These are phyloP conservation scores for Phaeosphaeria sp. DNA, from an alignment of 2,329 filamentous ascomycete genomes.

Conservation along the genomic window DNA sequence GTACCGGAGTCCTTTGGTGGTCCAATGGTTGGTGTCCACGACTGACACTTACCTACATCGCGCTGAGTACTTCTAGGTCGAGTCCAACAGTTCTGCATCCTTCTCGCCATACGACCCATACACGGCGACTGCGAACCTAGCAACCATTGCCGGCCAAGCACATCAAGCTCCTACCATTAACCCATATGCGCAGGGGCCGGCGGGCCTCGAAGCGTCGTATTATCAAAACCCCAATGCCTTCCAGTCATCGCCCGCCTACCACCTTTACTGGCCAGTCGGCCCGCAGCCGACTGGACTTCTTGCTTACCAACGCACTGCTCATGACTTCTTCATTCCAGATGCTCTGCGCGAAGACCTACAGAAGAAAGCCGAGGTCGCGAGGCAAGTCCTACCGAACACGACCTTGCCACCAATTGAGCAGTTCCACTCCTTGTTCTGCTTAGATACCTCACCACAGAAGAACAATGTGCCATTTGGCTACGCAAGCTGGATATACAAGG, in stretches of 20 bases:
- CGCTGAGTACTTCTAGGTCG: conserved; percentile 29
- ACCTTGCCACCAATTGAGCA: conserved; percentile 80
- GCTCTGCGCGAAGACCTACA: conserved; percentile 86
- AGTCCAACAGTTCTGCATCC: conserved; percentile 38
- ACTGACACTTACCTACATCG: not conserved
- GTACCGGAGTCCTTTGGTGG: conserved; percentile 63
- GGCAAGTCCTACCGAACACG: conserved; percentile 82
- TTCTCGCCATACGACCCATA: conserved; percentile 54
- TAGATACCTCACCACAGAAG: conserved; percentile 83
- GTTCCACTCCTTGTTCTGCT: conserved; percentile 89
- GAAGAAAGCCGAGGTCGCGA: conserved; percentile 82
- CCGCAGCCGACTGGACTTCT: conserved; percentile 81
- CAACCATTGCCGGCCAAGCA: conserved; percentile 41
- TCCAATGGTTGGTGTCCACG: conserved; percentile 55
- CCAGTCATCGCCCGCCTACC: conserved; percentile 68
- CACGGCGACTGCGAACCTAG: conserved; percentile 43
- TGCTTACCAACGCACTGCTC: conserved; percentile 83
- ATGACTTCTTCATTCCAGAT: conserved; percentile 92
- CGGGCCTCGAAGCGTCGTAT: conserved; percentile 68
- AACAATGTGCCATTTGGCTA: conserved; percentile 83
- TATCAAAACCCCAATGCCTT: conserved; percentile 66
- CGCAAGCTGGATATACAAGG: conserved; percentile 94
- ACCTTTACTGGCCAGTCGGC: conserved; percentile 88
- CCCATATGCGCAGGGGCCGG: conserved; percentile 79
- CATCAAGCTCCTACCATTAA: conserved; percentile 54